Percentiles rank a stretch among this genome's conserved stretches.
phyloP scores from a whole-genome alignment of 371 early-diverging fungal genomes.

The Nematocida parisii region DNA sequence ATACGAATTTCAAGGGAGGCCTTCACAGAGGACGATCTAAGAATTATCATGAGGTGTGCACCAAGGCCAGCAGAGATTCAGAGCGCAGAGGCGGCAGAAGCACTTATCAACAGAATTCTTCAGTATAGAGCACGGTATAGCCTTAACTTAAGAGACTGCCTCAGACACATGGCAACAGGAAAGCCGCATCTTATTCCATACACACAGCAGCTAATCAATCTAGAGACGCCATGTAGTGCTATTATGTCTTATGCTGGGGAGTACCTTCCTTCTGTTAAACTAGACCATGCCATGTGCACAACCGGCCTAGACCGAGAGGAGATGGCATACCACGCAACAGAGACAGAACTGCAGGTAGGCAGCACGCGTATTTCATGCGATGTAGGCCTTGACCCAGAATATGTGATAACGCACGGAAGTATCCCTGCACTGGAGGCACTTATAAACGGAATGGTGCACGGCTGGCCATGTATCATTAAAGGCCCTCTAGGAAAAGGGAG shows the following conservation, averaged over 20 bases:
- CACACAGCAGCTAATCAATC: not conserved
- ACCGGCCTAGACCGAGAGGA: not conserved
- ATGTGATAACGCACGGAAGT: conserved; percentile 44
- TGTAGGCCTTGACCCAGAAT: conserved; percentile 19
- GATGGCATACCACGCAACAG: not conserved
- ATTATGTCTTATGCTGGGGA: not conserved
- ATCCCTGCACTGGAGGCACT: conserved; percentile 25
- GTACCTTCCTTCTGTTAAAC: not conserved
- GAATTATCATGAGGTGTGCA: conserved; percentile 54
- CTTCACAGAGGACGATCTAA: conserved; percentile 60
- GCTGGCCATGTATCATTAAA: conserved; percentile 45
- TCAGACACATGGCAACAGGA: conserved; percentile 50
- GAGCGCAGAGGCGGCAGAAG: not conserved
- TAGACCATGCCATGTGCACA: not conserved
- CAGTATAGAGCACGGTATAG: not conserved
- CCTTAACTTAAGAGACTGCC: conserved; percentile 46
- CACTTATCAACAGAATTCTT: conserved; percentile 60
- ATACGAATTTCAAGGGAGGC: conserved; percentile 82
- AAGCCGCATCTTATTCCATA: conserved; percentile 28
- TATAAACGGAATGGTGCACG: conserved; percentile 24
- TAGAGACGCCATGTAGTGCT: not conserved
- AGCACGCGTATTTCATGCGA: conserved; percentile 3
- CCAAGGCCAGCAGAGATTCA: conserved; percentile 8
- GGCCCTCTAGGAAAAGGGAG: conserved; percentile 86
- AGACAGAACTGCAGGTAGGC: conserved; percentile 12